Evolutionary conservation across 2,329 filamentous ascomycete genomes (phyloP), one percentile per base, ranked within the genome.

Genomic region (Zymoseptoria brevis): DNA sequence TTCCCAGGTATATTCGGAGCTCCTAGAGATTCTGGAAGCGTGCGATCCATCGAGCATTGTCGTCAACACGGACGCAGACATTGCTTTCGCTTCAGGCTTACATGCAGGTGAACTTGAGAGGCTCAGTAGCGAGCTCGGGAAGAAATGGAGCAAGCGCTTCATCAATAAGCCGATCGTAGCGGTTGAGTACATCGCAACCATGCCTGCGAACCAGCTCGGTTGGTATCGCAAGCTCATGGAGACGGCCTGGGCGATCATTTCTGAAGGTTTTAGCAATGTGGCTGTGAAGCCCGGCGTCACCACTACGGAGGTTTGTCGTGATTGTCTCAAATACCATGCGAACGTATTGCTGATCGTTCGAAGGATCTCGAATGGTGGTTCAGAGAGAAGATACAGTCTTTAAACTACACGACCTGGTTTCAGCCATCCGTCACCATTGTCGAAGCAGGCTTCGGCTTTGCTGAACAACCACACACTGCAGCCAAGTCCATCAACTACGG

Each of bases 321-420:
- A 26, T 2, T 29, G 4, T 45, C 6, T 45, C 35, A n/a, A 45
- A 45, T 4, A 45, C 35, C 4, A n/a, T 45, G 3, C 7, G 9
- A 24, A 41, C 26, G 19, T 29, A 19, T 11, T 22, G 21, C 29
- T 55, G 29, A 55, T 6, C 26, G 22, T 45, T n/a, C 53, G 11
- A 9, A 59, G 54, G 62, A 66, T 30, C 60, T 66, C 1, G 62
- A 66, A 48, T 66, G 62, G 64, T 64, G 62, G 60, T 59, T 66
- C 13, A 49, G 64, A 26, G 64, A 66, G 11, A 63, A 63, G 53
- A 19, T 66, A 4, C 64, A 62, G 45, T 56, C 54, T 2, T 22
- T 64, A 29, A 66, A 66, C 19, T 64, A 66, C 30, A 60, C 59
- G 2, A 66, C 62, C 4, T 64, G 64, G 64, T 66, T 64, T 19